A percentile compares a stretch with the other conserved stretches of the same genome.
Conservation (phyloP, 179 eudicot genomes). For the Beta lomatogona region DNA sequence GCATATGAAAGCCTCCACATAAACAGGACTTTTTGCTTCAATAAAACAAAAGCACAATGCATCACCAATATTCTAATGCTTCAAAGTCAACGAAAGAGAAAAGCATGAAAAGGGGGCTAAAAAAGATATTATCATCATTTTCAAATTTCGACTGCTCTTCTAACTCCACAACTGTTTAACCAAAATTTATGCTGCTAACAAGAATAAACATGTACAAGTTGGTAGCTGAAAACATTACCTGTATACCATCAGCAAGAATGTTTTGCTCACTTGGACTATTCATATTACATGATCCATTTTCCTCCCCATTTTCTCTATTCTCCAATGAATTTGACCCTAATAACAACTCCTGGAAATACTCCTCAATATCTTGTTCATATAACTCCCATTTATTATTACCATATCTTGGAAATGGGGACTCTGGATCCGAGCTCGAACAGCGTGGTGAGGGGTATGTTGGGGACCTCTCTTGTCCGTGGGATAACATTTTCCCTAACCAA, state of each 20-base stretch:
- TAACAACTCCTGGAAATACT: constrained; percentile 54
- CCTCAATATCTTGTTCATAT: constrained; percentile 58
- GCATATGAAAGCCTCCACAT: neutral
- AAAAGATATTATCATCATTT: neutral
- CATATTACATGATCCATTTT: constrained; percentile 22
- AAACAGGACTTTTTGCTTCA: constrained; percentile 1
- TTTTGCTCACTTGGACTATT: constrained; percentile 33
- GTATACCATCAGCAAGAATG: constrained; percentile 24
- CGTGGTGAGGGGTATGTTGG: constrained; percentile 29
- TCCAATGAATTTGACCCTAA: constrained; percentile 31
- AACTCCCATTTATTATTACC: constrained; percentile 44
- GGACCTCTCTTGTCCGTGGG: constrained; percentile 29
- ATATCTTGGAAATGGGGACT: constrained; percentile 35
- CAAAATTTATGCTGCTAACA: neutral
- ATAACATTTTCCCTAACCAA: constrained; percentile 55
- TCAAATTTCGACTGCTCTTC: constrained; percentile 10
- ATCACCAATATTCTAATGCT: neutral
- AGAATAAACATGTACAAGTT: neutral
- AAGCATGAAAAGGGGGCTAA: neutral
- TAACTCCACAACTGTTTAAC: neutral
- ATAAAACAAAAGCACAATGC: neutral
- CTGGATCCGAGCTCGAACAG: constrained; percentile 29
- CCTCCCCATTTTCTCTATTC: constrained; percentile 35
- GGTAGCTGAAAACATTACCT: constrained; percentile 38
- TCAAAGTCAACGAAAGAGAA: constrained; percentile 23